Evolutionary conservation across 805 yeast genomes (phyloP).

Genomic region (Spathaspora boniae): DNA sequence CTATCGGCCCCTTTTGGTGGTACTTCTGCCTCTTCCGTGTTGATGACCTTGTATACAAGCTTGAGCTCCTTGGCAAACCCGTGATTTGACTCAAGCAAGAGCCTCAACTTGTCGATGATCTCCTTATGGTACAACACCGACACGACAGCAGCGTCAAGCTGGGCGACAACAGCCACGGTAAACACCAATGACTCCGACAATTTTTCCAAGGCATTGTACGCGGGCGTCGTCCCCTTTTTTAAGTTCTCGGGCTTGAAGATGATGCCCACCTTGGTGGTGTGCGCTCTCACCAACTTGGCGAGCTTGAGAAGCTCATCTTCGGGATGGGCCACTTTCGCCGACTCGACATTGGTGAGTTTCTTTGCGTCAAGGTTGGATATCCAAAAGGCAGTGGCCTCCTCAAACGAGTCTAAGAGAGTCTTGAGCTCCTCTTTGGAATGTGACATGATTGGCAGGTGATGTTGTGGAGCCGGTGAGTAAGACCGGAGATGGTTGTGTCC

Average conservation of each 20-base stretch:
- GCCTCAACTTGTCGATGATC: slow-evolving; percentile 5
- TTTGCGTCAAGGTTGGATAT: slow-evolving; percentile 10
- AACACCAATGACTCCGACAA: slow-evolving; percentile 42
- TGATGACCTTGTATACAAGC: slow-evolving; percentile 10
- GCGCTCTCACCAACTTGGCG: slow-evolving; percentile 61
- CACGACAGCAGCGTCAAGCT: slow-evolving; percentile 22
- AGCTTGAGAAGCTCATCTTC: slow-evolving; percentile 58
- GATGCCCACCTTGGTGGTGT: slow-evolving; percentile 72
- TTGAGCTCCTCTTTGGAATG: slow-evolving; percentile 19
- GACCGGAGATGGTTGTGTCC: background rate
- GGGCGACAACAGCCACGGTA: slow-evolving; percentile 41
- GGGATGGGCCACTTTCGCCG: slow-evolving; percentile 42
- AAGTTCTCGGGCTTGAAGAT: slow-evolving; percentile 60
- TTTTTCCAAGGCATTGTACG: slow-evolving; percentile 46
- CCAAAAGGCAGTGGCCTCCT: slow-evolving; percentile 33
- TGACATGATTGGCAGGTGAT: slow-evolving; percentile 14
- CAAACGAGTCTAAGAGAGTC: slow-evolving; percentile 22
- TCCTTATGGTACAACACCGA: slow-evolving; percentile 22
- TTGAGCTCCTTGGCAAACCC: slow-evolving; percentile 13
- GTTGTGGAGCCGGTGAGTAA: too few species aligned
- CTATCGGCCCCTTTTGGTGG: slow-evolving; percentile 14
- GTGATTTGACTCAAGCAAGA: slow-evolving; percentile 9
- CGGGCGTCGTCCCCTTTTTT: slow-evolving; percentile 43
- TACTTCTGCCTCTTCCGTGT: slow-evolving; percentile 10
- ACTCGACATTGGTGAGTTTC: slow-evolving; percentile 15